Evolutionary conservation across 345 rosid species (phyloP).

Genomic region (Boechera stricta): DNA sequence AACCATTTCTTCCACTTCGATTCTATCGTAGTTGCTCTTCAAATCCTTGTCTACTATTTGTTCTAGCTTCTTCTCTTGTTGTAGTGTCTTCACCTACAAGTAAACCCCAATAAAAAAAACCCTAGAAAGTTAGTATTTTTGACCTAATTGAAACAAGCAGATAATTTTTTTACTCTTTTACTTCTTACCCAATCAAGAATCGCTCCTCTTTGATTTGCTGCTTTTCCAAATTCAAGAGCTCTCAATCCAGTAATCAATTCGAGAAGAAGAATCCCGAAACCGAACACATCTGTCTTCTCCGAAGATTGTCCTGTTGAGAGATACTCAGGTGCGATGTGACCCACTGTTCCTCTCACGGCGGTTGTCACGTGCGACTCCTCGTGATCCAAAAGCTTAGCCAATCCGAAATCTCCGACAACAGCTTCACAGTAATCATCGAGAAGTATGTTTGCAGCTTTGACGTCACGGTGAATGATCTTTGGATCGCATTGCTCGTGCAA

Average conservation of each 20-base stretch:
- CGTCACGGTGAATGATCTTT: constrained; percentile 93
- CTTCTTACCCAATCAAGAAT: constrained; percentile 86
- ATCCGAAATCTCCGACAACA: constrained; percentile 94
- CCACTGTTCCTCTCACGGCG: constrained; percentile 94
- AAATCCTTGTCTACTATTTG: constrained; percentile 86
- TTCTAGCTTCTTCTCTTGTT: constrained; percentile 89
- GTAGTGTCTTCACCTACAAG: constrained; percentile 81
- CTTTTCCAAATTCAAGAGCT: constrained; percentile 86
- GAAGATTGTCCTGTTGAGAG: constrained; percentile 95
- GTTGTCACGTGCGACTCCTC: constrained; percentile 89
- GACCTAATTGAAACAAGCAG: constrained; percentile 15
- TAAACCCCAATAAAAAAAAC: background rate
- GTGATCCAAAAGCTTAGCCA: constrained; percentile 93
- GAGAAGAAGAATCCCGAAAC: constrained; percentile 88
- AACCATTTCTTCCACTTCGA: constrained; percentile 86
- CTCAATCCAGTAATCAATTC: constrained; percentile 81
- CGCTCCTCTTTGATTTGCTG: constrained; percentile 84
- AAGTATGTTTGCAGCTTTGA: constrained; percentile 94
- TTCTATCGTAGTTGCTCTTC: constrained; percentile 66
- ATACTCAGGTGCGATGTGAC: constrained; percentile 97
- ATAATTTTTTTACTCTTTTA: background rate
- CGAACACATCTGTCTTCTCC: constrained; percentile 94
- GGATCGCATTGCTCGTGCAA: constrained; percentile 98
- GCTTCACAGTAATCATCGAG: constrained; percentile 85
- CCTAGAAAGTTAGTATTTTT: constrained; percentile 16